A percentile compares a stretch with the other conserved stretches of the same genome.
Conservation (phyloP, 2,329 filamentous ascomycete species). For the Ascochyta koolunga region DNA sequence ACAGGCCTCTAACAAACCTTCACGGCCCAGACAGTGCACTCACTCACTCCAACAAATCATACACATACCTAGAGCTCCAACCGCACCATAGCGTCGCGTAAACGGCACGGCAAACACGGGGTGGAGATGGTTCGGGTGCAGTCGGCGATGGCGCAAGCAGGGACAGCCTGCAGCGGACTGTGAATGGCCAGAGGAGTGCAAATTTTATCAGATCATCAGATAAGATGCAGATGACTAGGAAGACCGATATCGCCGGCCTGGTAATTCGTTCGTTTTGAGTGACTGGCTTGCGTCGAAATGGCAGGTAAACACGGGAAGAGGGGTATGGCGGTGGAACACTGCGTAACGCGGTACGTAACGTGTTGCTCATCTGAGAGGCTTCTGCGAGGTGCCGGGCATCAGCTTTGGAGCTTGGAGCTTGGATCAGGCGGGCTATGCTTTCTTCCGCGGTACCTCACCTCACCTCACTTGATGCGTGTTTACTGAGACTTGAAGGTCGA, state of each 20-base stretch:
- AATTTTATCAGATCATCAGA: slow-evolving; percentile 17
- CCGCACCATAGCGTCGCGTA: not conserved
- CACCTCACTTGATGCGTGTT: not conserved
- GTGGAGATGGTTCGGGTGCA: slow-evolving; percentile 11
- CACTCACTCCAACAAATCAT: not conserved
- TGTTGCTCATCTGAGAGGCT: not conserved
- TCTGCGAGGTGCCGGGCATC: not conserved
- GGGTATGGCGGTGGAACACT: not conserved
- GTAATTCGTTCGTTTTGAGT: not conserved
- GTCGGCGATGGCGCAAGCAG: slow-evolving; percentile 5
- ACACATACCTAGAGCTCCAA: not conserved
- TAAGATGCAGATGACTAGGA: not conserved
- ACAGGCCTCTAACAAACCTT: not conserved
- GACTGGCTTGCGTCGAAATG: not conserved
- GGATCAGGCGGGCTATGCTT: not conserved
- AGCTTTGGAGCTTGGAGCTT: not conserved
- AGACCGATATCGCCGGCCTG: slow-evolving; percentile 1
- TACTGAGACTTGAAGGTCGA: not conserved
- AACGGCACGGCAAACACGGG: slow-evolving; percentile 1
- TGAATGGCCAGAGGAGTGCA: not conserved
- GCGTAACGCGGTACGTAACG: not conserved
- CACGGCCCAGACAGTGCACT: not conserved
- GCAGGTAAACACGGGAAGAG: not conserved
- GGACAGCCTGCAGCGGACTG: not conserved
- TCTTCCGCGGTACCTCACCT: not conserved